A percentile compares a stretch with the other conserved stretches of the same genome.
phyloP scores from a whole-genome alignment of 2,329 filamentous ascomycete genomes.

The Lecanoromycetidae sp. region DNA sequence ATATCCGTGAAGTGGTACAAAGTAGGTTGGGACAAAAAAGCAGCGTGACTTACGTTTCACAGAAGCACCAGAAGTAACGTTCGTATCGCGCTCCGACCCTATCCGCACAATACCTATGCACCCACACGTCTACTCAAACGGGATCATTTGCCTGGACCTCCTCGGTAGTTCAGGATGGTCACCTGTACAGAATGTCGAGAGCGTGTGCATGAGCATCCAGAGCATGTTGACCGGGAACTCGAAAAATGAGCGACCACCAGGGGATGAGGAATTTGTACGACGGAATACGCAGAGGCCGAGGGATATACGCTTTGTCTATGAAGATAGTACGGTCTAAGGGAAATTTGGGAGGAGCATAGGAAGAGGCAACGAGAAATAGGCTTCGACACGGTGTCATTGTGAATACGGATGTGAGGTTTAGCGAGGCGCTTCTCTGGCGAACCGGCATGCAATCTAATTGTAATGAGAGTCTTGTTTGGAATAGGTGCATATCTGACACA shows the following conservation, averaged over 20 bases:
- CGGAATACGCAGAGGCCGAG: constrained; percentile 66
- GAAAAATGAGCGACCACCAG: constrained; percentile 78
- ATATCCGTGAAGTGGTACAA: too few relatives aligned
- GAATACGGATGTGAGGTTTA: background rate
- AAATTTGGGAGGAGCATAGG: background rate
- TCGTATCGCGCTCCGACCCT: constrained; percentile 46
- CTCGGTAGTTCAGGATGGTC: constrained; percentile 84
- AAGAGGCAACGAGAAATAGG: too few relatives aligned
- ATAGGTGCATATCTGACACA: too few relatives aligned
- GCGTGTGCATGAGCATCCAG: constrained; percentile 91
- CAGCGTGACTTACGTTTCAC: constrained; percentile 8
- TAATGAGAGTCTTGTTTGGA: too few relatives aligned
- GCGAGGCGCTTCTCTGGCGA: constrained; percentile 2
- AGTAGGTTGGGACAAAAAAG: too few relatives aligned
- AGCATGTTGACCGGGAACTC: constrained; percentile 96
- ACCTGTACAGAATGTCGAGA: constrained; percentile 93
- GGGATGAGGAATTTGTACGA: constrained; percentile 78
- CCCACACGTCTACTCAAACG: constrained; percentile 96
- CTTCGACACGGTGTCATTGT: too few relatives aligned
- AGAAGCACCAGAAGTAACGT: constrained; percentile 94
- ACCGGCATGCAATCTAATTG: background rate
- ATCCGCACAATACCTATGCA: constrained; percentile 69
- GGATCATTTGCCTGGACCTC: constrained; percentile 94
- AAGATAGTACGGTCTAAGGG: constrained; percentile 66
- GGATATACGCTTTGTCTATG: constrained; percentile 88